phyloP scores from a whole-genome alignment of 768 basidiomycete species.

The Coprinopsis strossmayeri region DNA sequence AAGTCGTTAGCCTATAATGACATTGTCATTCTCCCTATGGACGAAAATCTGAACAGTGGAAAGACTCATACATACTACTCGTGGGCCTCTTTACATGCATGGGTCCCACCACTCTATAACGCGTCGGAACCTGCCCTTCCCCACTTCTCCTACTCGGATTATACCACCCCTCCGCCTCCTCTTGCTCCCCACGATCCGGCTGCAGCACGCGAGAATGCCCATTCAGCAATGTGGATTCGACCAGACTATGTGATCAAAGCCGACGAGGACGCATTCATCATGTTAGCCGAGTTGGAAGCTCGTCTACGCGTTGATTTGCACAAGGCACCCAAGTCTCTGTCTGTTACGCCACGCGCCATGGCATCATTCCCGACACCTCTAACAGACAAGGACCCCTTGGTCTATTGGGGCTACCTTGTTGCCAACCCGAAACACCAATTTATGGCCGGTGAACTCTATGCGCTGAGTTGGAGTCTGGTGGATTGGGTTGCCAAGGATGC shows the following conservation, averaged over 20 bases:
- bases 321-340: constrained; percentile 24
- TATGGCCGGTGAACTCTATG: constrained; percentile 95
- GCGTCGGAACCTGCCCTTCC: constrained; percentile 39
- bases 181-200: constrained; percentile 72
- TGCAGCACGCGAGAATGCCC: constrained; percentile 45
- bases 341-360: too few species aligned
- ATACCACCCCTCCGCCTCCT: constrained; percentile 45
- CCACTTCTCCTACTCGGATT: constrained; percentile 61
- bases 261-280: constrained; percentile 93
- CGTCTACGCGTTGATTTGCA: constrained; percentile 76
- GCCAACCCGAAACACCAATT: constrained; percentile 83
- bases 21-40: constrained; percentile 73
- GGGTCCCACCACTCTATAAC: constrained; percentile 76
- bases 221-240: constrained; percentile 62
- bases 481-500: constrained; percentile 80
- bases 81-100: constrained; percentile 88
- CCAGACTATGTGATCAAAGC: constrained; percentile 93
- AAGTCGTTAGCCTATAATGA: constrained; percentile 66
- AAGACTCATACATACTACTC: constrained; percentile 90
- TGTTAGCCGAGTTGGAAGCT: constrained; percentile 92
- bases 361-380: constrained; percentile 8
- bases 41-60: constrained; percentile 95
- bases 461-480: constrained; percentile 81
- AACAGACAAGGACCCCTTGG: constrained; percentile 53
- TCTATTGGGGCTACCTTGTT: constrained; percentile 88